These are phyloP conservation scores for Periglandula ipomoeae DNA, from an alignment of 2,329 filamentous ascomycete genomes.

Conservation along the genomic window DNA sequence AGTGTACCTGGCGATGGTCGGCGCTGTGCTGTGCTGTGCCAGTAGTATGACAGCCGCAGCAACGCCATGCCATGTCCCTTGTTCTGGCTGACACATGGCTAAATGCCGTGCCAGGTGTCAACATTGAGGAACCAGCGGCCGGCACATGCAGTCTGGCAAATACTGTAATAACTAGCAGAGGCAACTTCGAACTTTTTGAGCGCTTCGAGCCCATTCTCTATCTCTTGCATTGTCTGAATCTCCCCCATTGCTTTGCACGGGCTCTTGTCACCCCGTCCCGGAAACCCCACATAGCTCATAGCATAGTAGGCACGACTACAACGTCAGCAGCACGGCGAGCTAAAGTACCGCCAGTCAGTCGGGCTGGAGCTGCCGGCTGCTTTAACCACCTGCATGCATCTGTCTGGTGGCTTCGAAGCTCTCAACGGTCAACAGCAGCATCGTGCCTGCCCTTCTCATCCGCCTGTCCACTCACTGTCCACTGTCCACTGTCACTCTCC, in stretches of 20 bases:
- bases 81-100: neutral
- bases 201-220: neutral
- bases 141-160: neutral
- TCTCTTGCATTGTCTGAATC: neutral
- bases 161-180: too few species aligned
- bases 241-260: too few species aligned
- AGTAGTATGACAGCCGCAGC: too few species aligned
- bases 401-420: too few species aligned
- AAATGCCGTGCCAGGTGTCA: neutral
- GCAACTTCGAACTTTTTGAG: too few species aligned
- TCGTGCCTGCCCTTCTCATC: neutral
- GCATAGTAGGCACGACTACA: too few species aligned
- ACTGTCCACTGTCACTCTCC: too few species aligned
- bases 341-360: too few species aligned
- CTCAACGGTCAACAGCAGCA: neutral
- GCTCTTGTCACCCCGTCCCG: too few species aligned
- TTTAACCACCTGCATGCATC: neutral
- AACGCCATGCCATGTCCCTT: neutral
- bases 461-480: too few species aligned
- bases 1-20: too few species aligned
- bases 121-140: neutral
- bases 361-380: neutral
- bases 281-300: neutral
- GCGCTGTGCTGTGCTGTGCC: neutral
- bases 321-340: neutral